These are phyloP conservation scores for Globisporangium paddicum DNA, from an alignment of 352 stramenopile species.

Conservation along the genomic window DNA sequence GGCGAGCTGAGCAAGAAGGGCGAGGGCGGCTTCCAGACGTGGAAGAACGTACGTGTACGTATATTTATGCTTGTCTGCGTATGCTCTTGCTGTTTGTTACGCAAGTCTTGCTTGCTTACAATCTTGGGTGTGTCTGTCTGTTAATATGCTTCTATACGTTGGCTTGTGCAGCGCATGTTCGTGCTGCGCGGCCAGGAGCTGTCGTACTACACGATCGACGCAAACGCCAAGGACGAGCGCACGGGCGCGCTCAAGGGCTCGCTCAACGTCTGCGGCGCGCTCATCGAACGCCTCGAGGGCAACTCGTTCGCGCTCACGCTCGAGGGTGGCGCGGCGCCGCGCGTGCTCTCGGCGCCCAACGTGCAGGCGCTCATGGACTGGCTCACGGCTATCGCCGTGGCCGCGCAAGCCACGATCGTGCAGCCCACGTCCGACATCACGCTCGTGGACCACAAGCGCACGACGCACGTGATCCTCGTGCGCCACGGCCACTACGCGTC, in stretches of 20 bases:
- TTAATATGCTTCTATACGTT: background rate
- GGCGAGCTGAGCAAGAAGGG: slow-evolving; percentile 66
- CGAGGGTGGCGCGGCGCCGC: slow-evolving; percentile 20
- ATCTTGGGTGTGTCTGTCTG: background rate
- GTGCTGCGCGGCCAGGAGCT: slow-evolving; percentile 64
- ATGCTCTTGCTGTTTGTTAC: background rate
- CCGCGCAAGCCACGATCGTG: slow-evolving; percentile 33
- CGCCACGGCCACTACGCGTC: slow-evolving; percentile 61
- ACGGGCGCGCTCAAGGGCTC: slow-evolving; percentile 59
- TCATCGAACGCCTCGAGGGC: slow-evolving; percentile 50
- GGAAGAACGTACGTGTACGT: slow-evolving; percentile 63
- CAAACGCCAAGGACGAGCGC: slow-evolving; percentile 26
- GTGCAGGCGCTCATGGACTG: slow-evolving; percentile 70
- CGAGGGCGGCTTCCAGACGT: slow-evolving; percentile 47
- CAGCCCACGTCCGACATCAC: slow-evolving; percentile 35
- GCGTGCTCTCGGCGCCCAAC: slow-evolving; percentile 36
- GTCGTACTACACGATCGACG: slow-evolving; percentile 61
- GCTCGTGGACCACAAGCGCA: slow-evolving; percentile 61
- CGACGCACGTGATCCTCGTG: slow-evolving; percentile 65
- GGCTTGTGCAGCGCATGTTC: slow-evolving; percentile 53
- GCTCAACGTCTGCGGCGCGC: slow-evolving; percentile 41
- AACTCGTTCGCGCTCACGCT: slow-evolving; percentile 25
- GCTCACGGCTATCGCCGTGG: slow-evolving; percentile 63
- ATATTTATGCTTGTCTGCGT: background rate
- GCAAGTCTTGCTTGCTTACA: background rate